Conservation (phyloP, 805 yeast species). For the Candida parachauliodes region DNA sequence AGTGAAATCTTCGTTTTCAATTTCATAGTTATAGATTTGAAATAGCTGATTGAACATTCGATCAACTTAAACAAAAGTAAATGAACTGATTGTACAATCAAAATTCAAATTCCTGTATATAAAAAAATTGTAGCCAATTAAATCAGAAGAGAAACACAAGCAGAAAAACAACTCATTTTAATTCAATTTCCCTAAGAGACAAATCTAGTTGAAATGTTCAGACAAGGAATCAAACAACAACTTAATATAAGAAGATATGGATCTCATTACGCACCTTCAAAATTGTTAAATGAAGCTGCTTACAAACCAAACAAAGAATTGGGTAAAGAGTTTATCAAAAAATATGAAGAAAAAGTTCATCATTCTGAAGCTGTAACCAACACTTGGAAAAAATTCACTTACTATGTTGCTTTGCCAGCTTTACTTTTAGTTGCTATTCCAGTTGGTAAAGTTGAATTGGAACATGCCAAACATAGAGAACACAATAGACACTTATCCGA, state of each 20-base stretch:
- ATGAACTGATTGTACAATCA: neutral
- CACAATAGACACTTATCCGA: constrained; percentile 72
- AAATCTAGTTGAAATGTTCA: constrained; percentile 27
- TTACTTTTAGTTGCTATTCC: constrained; percentile 72
- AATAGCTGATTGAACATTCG: too few species aligned
- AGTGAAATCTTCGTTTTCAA: too few species aligned
- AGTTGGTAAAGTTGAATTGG: constrained; percentile 76
- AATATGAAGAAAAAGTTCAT: constrained; percentile 60
- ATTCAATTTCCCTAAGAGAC: too few species aligned
- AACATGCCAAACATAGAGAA: constrained; percentile 87
- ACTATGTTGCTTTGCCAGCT: constrained; percentile 79
- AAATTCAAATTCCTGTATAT: constrained; percentile 1
- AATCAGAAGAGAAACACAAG: constrained; percentile 1
- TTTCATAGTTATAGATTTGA: too few species aligned
- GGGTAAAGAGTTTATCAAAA: constrained; percentile 66
- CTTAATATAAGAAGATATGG: constrained; percentile 40
- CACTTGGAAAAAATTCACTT: constrained; percentile 83
- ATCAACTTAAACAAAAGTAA: too few species aligned
- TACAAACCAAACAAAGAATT: constrained; percentile 52
- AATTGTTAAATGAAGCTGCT: constrained; percentile 37
- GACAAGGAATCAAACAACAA: constrained; percentile 23
- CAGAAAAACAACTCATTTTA: constrained; percentile 6
- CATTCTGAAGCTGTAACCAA: constrained; percentile 77
- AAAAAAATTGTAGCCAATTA: constrained; percentile 3
- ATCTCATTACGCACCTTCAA: constrained; percentile 39